A percentile compares a stretch with the other conserved stretches of the same genome.
Conservation (phyloP, 2,329 filamentous ascomycete genomes). For the Clarireedia monteithiana region DNA sequence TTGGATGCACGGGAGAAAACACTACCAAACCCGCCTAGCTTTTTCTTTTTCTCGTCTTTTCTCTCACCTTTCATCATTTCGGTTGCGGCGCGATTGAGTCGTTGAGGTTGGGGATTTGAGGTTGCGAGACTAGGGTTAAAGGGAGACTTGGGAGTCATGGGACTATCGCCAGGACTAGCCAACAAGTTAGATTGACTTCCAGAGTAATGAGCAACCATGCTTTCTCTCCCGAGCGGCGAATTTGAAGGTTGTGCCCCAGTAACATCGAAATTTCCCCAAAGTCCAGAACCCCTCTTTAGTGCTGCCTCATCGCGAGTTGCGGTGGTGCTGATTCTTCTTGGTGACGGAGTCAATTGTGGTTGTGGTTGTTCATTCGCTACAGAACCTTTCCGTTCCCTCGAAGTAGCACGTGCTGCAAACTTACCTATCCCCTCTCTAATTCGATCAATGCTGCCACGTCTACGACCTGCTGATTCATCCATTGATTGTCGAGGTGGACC, state of each 20-base stretch:
- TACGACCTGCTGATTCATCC: not conserved
- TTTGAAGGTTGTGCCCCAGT: not conserved
- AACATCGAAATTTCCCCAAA: conserved; percentile 22
- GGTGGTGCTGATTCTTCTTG: not conserved
- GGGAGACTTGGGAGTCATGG: not conserved
- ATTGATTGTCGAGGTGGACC: conserved; percentile 21
- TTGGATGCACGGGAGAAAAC: not conserved
- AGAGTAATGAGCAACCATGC: conserved; percentile 24
- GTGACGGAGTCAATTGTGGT: not conserved
- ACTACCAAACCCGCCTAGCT: not conserved
- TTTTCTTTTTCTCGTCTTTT: not conserved
- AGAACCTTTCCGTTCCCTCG: conserved; percentile 21
- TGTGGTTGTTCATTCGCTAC: conserved; percentile 6
- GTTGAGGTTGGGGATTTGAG: not conserved
- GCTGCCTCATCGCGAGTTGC: conserved; percentile 26
- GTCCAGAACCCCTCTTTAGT: conserved; percentile 32
- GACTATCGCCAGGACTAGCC: not conserved
- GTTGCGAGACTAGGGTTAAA: not conserved
- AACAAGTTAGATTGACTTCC: conserved; percentile 24
- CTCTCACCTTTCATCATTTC: not conserved
- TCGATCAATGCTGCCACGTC: conserved; percentile 34
- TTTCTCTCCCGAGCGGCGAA: conserved; percentile 19
- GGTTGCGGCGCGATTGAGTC: not conserved
- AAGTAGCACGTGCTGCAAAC: conserved; percentile 26
- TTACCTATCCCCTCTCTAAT: conserved; percentile 45